Base-by-base conservation (phyloP, 2,329 filamentous ascomycete genomes). In the Pseudonectria foliicola region DNA sequence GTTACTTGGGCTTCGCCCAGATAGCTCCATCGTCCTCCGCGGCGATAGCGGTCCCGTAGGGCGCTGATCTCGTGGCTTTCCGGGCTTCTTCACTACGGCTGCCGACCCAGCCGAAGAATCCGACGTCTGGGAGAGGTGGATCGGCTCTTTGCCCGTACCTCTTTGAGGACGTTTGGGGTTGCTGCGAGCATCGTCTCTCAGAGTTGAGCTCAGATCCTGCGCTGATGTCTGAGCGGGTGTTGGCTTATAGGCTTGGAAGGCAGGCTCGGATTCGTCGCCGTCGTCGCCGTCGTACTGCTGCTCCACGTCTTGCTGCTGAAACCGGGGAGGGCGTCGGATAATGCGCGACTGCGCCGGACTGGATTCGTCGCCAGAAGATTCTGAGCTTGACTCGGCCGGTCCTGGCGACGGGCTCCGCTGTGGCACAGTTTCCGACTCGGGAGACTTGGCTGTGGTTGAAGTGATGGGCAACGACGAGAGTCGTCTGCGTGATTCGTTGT, bases 41-140 rank as follows among this genome's bases (percentile, higher is more conserved):
- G 79, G 78, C 27, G 69, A 77, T n/a, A 76, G 54, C 3, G 73
- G 71, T 1, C 67, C 70, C 1, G 57, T 53, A 3, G 58, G 45
- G 10, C 57, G 53, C 35, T 53, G 48, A 25, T 64, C 59, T 21
- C 59, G 55, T n/a, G 49, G 40, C 18, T 55, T 44, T 31, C 47
- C 36, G 33, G 56, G 47, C 40, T 53, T 37, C 29, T 45, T 57
- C 34, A 63, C 45, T 13, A 66, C 56, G 3, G 69, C 62, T 2
- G 62, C 62, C 13, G 75, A 79, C 40, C 71, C 70, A 1, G 68
- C 63, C 3, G 80, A 80, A 1, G 81, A 84, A 47, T 83, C 76
- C 0, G 75, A 79, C 2, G 73, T 77, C 37, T 75, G 71, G 1
- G 72, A 75, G 26, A 64, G 61, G 29, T 68, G 62, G 3, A 60